These are phyloP conservation scores for Malus hybrid DNA, from an alignment of 331 rosid species.

Conservation along the genomic window DNA sequence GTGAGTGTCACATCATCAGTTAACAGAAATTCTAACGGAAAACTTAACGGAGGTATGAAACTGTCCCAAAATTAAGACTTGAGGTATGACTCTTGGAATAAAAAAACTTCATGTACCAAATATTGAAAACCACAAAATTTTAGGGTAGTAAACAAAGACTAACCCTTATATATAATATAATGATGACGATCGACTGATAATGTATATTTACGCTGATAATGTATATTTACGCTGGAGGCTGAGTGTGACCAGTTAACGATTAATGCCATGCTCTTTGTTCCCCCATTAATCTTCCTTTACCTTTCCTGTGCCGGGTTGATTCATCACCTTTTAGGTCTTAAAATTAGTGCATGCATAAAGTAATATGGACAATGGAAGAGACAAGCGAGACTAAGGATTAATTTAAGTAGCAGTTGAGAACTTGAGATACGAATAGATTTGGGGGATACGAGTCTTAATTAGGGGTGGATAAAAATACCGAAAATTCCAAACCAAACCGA, in stretches of 20 bases:
- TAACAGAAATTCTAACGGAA: too few species aligned
- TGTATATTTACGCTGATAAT: neutral
- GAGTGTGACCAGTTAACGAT: neutral
- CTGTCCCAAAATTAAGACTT: too few species aligned
- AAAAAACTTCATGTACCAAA: neutral
- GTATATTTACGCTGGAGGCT: neutral
- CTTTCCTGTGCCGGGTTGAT: neutral
- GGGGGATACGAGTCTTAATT: neutral
- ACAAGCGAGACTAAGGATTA: neutral
- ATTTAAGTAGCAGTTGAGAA: slow-evolving; percentile 8
- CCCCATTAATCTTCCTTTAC: neutral
- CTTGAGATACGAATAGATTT: neutral
- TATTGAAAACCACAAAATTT: neutral
- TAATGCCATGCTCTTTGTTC: neutral
- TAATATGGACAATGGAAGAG: neutral
- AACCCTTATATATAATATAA: neutral
- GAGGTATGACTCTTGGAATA: too few species aligned
- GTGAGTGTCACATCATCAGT: too few species aligned
- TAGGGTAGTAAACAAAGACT: too few species aligned
- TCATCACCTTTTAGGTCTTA: neutral
- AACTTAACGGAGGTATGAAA: too few species aligned
- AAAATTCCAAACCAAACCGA: too few species aligned
- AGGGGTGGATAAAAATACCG: too few species aligned
- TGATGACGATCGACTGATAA: neutral
- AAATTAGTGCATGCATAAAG: neutral